These are phyloP conservation scores for Rhodotorula sp. DNA, from an alignment of 1,284 basidiomycete species.

Conservation along the genomic window DNA sequence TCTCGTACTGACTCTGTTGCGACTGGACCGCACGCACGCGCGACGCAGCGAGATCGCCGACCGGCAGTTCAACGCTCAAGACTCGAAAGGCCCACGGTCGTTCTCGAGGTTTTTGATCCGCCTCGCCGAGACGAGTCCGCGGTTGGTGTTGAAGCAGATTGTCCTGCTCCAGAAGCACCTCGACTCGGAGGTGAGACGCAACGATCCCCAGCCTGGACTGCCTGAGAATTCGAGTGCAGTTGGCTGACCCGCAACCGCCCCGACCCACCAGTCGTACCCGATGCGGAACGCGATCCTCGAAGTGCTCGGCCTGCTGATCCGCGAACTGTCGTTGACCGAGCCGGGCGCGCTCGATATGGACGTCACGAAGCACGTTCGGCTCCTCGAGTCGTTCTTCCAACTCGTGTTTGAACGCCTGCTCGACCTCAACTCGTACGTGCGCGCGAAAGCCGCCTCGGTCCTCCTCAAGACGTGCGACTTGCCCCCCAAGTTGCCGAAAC, in stretches of 20 bases:
- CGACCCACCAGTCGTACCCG: conserved; percentile 69
- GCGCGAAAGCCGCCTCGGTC: conserved; percentile 78
- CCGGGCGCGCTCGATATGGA: conserved; percentile 48
- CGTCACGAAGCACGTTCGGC: conserved; percentile 67
- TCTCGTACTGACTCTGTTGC: neutral
- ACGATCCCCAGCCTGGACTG: neutral
- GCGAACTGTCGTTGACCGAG: conserved; percentile 60
- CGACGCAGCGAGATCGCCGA: conserved; percentile 66
- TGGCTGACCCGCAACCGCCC: neutral
- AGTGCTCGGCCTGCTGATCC: conserved; percentile 75
- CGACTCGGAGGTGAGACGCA: conserved; percentile 75
- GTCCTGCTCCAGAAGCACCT: conserved; percentile 77
- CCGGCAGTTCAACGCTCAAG: conserved; percentile 73
- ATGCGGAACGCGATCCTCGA: conserved; percentile 93
- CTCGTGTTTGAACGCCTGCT: conserved; percentile 81
- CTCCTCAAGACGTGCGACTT: conserved; percentile 68
- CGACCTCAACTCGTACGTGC: conserved; percentile 87
- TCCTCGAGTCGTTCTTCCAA: conserved; percentile 78
- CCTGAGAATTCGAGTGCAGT: too few relatives aligned
- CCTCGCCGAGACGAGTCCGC: conserved; percentile 77
- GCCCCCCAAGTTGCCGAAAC: conserved; percentile 79
- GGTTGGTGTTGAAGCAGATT: conserved; percentile 86
- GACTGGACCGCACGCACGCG: neutral
- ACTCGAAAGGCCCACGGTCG: conserved; percentile 80
- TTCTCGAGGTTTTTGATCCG: conserved; percentile 83